phyloP scores from a whole-genome alignment of 352 stramenopile genomes.

The Phytopythium vexans region DNA sequence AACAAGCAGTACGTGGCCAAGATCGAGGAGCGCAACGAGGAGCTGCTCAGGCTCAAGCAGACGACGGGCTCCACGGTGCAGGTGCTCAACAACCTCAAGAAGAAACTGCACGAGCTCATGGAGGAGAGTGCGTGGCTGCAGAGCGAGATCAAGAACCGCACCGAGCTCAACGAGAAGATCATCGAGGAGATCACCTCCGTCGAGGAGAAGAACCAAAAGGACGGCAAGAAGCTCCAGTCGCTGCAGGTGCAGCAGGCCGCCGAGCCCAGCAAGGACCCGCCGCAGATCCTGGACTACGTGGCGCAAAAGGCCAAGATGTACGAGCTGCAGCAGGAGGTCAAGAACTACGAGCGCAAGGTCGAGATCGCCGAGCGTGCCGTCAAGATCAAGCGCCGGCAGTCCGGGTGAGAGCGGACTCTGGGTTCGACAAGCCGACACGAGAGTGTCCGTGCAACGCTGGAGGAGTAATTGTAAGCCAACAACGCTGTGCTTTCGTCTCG shows the following conservation, averaged over 20 bases:
- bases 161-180: slow-evolving; percentile 87
- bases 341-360: slow-evolving; percentile 92
- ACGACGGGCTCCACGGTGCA: slow-evolving; percentile 89
- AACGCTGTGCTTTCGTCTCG: too few relatives aligned
- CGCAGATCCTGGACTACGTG: slow-evolving; percentile 91
- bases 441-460: too few relatives aligned
- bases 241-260: slow-evolving; percentile 59
- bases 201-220: slow-evolving; percentile 70
- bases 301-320: slow-evolving; percentile 88
- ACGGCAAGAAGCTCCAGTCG: slow-evolving; percentile 52
- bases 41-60: slow-evolving; percentile 91
- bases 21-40: slow-evolving; percentile 94
- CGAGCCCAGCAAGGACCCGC: slow-evolving; percentile 82
- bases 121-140: slow-evolving; percentile 79
- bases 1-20: slow-evolving; percentile 96
- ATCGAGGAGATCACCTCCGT: slow-evolving; percentile 67
- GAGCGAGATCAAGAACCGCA: slow-evolving; percentile 78
- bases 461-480: too few relatives aligned
- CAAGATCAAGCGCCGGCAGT: slow-evolving; percentile 31
- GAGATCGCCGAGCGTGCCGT: slow-evolving; percentile 89
- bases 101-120: slow-evolving; percentile 83
- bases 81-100: slow-evolving; percentile 90
- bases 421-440: too few relatives aligned
- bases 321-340: slow-evolving; percentile 81
- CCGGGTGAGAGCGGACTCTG: too few relatives aligned